A percentile compares a stretch with the other conserved stretches of the same genome.
Conservation (phyloP, 371 early-diverging fungal species). For the Mucor saturninus region DNA sequence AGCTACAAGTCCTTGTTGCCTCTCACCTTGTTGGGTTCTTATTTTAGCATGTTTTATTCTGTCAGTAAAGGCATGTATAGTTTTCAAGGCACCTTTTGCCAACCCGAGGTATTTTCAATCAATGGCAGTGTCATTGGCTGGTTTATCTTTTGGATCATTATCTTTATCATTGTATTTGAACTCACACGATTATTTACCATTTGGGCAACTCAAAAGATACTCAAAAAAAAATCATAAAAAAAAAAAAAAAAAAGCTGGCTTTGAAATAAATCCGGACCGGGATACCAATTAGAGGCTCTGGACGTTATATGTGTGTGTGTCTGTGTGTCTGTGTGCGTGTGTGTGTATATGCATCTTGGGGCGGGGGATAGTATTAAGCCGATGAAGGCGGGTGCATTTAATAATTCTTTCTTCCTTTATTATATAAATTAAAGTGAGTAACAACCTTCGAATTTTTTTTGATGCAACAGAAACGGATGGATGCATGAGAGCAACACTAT, state of each 20-base stretch:
- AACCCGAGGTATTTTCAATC: constrained; percentile 47
- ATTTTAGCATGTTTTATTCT: constrained; percentile 65
- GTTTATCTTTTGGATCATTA: constrained; percentile 64
- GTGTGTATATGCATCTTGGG: not conserved
- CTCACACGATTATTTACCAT: constrained; percentile 18
- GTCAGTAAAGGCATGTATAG: constrained; percentile 73
- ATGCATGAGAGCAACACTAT: not conserved
- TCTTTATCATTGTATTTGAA: constrained; percentile 40
- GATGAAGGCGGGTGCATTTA: constrained; percentile 1
- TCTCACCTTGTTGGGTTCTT: constrained; percentile 57
- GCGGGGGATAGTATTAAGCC: constrained; percentile 4
- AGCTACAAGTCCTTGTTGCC: constrained; percentile 54
- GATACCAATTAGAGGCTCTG: not conserved
- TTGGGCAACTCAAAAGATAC: not conserved
- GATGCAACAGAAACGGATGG: not conserved
- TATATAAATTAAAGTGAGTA: constrained; percentile 33
- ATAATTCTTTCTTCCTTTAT: constrained; percentile 30
- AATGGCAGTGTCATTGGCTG: constrained; percentile 60
- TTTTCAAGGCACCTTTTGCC: constrained; percentile 73
- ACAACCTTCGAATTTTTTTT: not conserved
- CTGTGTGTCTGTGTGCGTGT: too few species aligned
- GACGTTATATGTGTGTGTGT: too few species aligned
- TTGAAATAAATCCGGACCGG: not conserved
- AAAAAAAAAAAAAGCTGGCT: not conserved
- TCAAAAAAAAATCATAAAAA: not conserved